phyloP scores from a whole-genome alignment of 257 asterid species.

The Echites panduratus region DNA sequence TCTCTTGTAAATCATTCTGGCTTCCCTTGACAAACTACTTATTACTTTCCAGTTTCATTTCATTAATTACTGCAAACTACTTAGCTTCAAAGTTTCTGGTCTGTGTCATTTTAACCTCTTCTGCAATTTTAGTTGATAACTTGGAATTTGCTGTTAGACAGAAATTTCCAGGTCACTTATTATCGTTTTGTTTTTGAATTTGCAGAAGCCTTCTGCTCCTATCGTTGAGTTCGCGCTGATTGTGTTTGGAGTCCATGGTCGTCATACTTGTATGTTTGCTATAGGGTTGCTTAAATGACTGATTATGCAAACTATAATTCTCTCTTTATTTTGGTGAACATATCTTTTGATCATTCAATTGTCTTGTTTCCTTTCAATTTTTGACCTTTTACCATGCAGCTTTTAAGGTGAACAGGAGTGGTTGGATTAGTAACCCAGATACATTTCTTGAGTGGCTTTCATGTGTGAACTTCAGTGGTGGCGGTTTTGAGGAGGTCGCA shows the following conservation, averaged over 20 bases:
- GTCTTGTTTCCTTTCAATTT: background rate
- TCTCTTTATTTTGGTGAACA: background rate
- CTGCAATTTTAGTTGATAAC: background rate
- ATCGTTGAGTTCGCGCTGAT: constrained; percentile 53
- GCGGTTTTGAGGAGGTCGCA: constrained; percentile 89
- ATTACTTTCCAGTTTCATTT: background rate
- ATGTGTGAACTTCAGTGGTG: constrained; percentile 73
- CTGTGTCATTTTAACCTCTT: background rate
- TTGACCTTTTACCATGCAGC: constrained; percentile 37
- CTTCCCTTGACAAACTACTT: background rate
- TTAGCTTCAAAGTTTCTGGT: background rate
- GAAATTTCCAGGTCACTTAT: constrained; percentile 7
- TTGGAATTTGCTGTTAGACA: constrained; percentile 1
- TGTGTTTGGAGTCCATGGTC: constrained; percentile 60
- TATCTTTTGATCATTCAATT: background rate
- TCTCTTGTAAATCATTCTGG: background rate
- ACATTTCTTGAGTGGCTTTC: constrained; percentile 86
- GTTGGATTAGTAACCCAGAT: constrained; percentile 87
- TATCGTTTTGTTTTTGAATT: constrained; percentile 7
- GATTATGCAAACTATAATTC: background rate
- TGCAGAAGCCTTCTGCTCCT: constrained; percentile 54
- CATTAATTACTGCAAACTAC: background rate
- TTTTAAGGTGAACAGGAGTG: constrained; percentile 74
- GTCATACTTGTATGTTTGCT: constrained; percentile 50
- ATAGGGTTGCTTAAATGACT: background rate